A percentile compares a stretch with the other conserved stretches of the same genome.
Conservation (phyloP, 495 filamentous ascomycete species). For the Pyronema omphalodes region DNA sequence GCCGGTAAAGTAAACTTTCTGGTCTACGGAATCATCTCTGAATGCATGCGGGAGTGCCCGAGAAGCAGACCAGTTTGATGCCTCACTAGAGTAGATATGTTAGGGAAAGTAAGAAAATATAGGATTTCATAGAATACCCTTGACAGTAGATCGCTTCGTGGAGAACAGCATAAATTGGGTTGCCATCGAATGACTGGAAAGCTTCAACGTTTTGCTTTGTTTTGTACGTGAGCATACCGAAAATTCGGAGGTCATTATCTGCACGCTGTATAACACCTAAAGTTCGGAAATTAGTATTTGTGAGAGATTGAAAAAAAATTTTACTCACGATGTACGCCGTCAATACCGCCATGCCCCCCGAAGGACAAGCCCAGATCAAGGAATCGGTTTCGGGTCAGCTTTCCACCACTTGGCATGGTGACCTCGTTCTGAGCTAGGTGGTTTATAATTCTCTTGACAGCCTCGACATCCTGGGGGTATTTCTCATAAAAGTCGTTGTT, state of each 20-base stretch:
- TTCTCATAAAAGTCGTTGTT: conserved; percentile 70
- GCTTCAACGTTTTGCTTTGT: conserved; percentile 49
- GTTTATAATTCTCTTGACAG: conserved; percentile 45
- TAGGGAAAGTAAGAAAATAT: not conserved
- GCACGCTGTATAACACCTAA: conserved; percentile 51
- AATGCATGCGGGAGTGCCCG: conserved; percentile 27
- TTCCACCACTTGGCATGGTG: conserved; percentile 47
- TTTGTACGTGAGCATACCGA: conserved; percentile 51
- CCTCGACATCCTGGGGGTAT: conserved; percentile 61
- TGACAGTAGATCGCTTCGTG: conserved; percentile 75
- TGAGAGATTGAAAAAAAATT: not conserved
- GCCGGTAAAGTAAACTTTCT: conserved; percentile 66
- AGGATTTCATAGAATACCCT: conserved; percentile 5
- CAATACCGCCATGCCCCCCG: conserved; percentile 46
- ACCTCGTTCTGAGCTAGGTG: conserved; percentile 39
- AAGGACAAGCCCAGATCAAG: conserved; percentile 58
- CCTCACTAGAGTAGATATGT: conserved; percentile 23
- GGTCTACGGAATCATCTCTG: conserved; percentile 10
- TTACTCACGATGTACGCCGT: conserved; percentile 40
- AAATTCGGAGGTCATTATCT: conserved; percentile 48
- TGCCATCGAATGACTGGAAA: conserved; percentile 47
- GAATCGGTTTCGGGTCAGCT: conserved; percentile 49
- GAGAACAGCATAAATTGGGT: conserved; percentile 64
- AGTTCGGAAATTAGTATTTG: conserved; percentile 1
- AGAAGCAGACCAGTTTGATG: conserved; percentile 48